A percentile compares a stretch with the other conserved stretches of the same genome.
Conservation (phyloP, 805 yeast species). For the Lipomyces yamanashiensis region DNA sequence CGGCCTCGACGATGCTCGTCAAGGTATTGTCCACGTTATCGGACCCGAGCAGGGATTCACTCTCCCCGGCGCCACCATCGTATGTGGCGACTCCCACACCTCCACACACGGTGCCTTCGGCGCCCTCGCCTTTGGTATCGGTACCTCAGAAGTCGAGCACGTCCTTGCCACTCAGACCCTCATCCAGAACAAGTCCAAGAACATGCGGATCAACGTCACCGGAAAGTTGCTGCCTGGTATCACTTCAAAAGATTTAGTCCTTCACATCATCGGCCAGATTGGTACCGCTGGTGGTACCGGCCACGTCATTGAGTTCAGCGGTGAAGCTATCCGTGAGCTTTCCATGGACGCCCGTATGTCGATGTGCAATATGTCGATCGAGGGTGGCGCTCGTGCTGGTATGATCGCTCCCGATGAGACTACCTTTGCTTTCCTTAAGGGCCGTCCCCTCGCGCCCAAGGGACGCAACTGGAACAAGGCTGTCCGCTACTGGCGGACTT, state of each 20-base stretch:
- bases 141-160: conserved; percentile 98
- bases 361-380: conserved; percentile 98
- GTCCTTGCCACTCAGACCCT: conserved; percentile 97
- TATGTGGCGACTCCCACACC: conserved; percentile 98
- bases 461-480: conserved; percentile 97
- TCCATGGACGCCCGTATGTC: conserved; percentile 99
- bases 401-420: conserved; percentile 95
- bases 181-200: conserved; percentile 92
- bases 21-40: conserved; percentile 97
- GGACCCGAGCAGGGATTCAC: conserved; percentile 99
- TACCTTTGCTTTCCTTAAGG: conserved; percentile 87
- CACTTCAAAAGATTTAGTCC: conserved; percentile 92
- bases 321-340: conserved; percentile 85
- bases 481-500: conserved; percentile 83
- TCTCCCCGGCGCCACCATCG: conserved; percentile 97
- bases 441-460: conserved; percentile 92
- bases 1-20: conserved; percentile 93
- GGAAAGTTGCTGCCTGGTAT: conserved; percentile 88
- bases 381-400: conserved; percentile 99
- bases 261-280: conserved; percentile 93
- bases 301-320: conserved; percentile 93
- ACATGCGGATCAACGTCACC: conserved; percentile 85
- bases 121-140: conserved; percentile 96
- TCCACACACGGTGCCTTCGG: conserved; percentile 99
- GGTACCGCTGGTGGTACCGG: conserved; percentile 99